Percentiles rank a stretch among this genome's conserved stretches.
Conservation (phyloP, 805 yeast species). For the Candida chilensis region DNA sequence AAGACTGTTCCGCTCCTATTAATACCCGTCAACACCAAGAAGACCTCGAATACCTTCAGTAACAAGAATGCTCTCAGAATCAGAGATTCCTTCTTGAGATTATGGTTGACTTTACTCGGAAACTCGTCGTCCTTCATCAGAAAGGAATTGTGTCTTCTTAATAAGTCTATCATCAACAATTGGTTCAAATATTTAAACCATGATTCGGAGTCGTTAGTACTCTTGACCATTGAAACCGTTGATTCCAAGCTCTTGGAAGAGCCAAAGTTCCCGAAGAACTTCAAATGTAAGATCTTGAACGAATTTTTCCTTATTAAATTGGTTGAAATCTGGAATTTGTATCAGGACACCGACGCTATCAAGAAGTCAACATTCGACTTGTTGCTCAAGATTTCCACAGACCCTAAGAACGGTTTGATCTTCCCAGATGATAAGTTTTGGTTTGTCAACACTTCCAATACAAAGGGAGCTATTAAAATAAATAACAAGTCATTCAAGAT, state of each 20-base stretch:
- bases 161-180: conserved; percentile 48
- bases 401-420: conserved; percentile 35
- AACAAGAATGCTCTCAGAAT: conserved; percentile 30
- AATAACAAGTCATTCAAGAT: conserved; percentile 47
- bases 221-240: conserved; percentile 34
- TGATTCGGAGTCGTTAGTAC: conserved; percentile 39
- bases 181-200: conserved; percentile 57
- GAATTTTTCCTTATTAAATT: conserved; percentile 63
- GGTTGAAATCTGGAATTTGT: conserved; percentile 32
- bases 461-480: conserved; percentile 22
- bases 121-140: conserved; percentile 46
- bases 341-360: conserved; percentile 19
- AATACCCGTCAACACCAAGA: conserved; percentile 39
- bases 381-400: conserved; percentile 39
- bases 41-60: conserved; percentile 23
- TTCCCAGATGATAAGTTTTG: conserved; percentile 42
- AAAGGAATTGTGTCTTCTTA: conserved; percentile 51
- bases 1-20: conserved; percentile 54
- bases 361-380: conserved; percentile 32
- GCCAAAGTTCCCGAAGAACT: conserved; percentile 47
- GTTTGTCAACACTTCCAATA: conserved; percentile 20
- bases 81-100: conserved; percentile 49
- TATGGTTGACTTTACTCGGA: conserved; percentile 48
- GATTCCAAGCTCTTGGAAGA: conserved; percentile 49
- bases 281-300: conserved; percentile 69